Base-by-base conservation (phyloP, 768 basidiomycete species). In the Peribolospora kevripleyi region DNA sequence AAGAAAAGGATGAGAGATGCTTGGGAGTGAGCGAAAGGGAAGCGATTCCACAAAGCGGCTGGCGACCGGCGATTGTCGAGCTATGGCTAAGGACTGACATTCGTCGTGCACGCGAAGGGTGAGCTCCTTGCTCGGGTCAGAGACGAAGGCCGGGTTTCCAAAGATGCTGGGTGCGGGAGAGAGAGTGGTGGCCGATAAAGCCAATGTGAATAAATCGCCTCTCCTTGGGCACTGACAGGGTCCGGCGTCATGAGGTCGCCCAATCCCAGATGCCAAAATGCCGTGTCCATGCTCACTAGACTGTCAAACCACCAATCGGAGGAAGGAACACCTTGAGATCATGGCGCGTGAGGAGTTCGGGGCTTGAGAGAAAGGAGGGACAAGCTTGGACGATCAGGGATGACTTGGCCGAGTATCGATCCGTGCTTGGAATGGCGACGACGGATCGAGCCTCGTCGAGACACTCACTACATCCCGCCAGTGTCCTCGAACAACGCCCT, bases 311-410 rank as follows among this genome's bases (percentile, higher is more conserved):
- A 0, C 90, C 91, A 55, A 97, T 95, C 0, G 91, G 91, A 0
- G 91, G 91, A 0, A 95, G 73, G 74, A 93, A 95, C 25, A 88
- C 76, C 66, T 90, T 90, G 72, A 97, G 81, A 63, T 95, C 91
- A 52, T 54, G 61, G 7, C 0, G 87, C 83, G 91, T 95, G 63
- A 97, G 80, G 40, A 97, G 75, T 62, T 97, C 91, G 3, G 90
- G 88, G 66, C 69, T 66, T 10, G 25, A 14, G 37, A n/a, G 9
- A 25, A 45, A 50, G n/a, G 14, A 46, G 46, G 6, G 37, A n/a
- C 10, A 48, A 47, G 46, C n/a, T 48, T 43, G n/a, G 39, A 51
- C 9, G 45, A 13, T 37, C 0, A n/a, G 13, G 36, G 8, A 42
- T 8, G 6, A 37, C 8, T 14, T 52, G 46, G 45, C 14, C 6